Conservation (phyloP, 148 eudicot species). For the Rhododendron mucronatum region DNA sequence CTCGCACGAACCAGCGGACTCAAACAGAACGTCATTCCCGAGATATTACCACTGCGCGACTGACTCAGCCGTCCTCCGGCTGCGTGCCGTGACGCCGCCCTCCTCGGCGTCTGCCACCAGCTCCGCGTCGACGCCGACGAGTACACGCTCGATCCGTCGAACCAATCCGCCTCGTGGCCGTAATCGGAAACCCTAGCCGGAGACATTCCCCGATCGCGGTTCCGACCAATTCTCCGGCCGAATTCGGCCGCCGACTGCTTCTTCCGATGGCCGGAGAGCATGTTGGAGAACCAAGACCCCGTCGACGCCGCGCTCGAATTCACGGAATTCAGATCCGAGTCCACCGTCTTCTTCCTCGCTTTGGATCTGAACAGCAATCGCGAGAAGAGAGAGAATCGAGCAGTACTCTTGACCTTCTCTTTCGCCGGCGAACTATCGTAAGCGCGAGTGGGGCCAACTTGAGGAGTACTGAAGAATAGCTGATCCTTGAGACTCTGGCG, state of each 20-base stretch:
- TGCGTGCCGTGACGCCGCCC: slow-evolving; percentile 18
- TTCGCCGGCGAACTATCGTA: slow-evolving; percentile 2
- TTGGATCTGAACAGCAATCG: slow-evolving; percentile 53
- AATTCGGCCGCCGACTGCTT: slow-evolving; percentile 13
- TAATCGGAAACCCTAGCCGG: slow-evolving; percentile 43
- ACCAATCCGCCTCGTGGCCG: slow-evolving; percentile 22
- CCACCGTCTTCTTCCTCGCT: slow-evolving; percentile 22
- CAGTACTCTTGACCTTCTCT: slow-evolving; percentile 1
- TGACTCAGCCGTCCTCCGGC: slow-evolving; percentile 14
- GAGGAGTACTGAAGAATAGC: slow-evolving; percentile 58
- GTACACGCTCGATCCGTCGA: slow-evolving; percentile 25
- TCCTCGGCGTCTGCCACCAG: slow-evolving; percentile 37
- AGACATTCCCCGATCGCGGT: slow-evolving; percentile 59
- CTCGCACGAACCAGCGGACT: slow-evolving; percentile 63
- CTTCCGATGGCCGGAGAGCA: slow-evolving; percentile 18
- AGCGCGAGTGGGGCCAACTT: slow-evolving; percentile 26
- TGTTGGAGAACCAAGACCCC: slow-evolving; percentile 27
- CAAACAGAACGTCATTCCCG: slow-evolving; percentile 39
- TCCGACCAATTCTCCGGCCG: slow-evolving; percentile 7
- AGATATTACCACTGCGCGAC: slow-evolving; percentile 10
- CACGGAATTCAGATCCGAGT: slow-evolving; percentile 10
- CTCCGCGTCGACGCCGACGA: slow-evolving; percentile 32
- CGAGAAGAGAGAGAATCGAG: slow-evolving; percentile 27
- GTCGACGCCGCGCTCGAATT: slow-evolving; percentile 19
- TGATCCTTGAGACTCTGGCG: slow-evolving; percentile 20